Evolutionary conservation across 352 stramenopile genomes (phyloP).

Genomic region (Phytophthora hybrid): DNA sequence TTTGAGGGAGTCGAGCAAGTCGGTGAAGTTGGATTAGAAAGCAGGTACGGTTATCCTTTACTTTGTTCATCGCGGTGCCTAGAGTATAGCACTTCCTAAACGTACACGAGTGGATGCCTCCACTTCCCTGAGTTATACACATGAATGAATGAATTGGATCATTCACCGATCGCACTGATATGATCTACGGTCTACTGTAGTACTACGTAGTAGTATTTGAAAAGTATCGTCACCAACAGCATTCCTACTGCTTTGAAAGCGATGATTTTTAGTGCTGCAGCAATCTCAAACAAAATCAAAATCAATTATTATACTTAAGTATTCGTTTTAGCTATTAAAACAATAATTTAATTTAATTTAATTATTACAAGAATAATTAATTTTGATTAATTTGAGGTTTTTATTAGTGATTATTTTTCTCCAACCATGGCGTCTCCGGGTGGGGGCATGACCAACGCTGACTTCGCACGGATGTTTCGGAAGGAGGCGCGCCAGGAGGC

Average conservation of each 20-base stretch:
- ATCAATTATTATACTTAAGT: no score
- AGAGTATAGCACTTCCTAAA: not conserved
- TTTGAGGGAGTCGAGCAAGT: conserved; percentile 4
- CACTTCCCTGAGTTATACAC: not conserved
- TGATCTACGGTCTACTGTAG: no score
- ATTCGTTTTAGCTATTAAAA: no score
- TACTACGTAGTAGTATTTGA: no score
- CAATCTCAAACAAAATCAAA: no score
- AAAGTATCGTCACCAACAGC: no score
- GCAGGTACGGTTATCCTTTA: not conserved
- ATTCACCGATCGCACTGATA: not conserved
- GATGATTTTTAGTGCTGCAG: no score
- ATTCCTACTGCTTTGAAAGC: no score
- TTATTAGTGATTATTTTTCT: not conserved
- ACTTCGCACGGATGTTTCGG: conserved; percentile 85
- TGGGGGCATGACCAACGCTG: conserved; percentile 66
- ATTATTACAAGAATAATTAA: no score
- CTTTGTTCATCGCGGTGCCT: not conserved
- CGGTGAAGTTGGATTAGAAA: not conserved
- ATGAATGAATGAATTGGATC: not conserved
- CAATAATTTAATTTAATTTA: no score
- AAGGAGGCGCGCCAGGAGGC: conserved; percentile 40
- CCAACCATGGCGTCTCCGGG: conserved; percentile 25
- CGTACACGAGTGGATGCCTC: not conserved
- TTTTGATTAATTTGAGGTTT: no score